Conservation (phyloP, 139 green algal genomes). For the Micractinium sp. region DNA sequence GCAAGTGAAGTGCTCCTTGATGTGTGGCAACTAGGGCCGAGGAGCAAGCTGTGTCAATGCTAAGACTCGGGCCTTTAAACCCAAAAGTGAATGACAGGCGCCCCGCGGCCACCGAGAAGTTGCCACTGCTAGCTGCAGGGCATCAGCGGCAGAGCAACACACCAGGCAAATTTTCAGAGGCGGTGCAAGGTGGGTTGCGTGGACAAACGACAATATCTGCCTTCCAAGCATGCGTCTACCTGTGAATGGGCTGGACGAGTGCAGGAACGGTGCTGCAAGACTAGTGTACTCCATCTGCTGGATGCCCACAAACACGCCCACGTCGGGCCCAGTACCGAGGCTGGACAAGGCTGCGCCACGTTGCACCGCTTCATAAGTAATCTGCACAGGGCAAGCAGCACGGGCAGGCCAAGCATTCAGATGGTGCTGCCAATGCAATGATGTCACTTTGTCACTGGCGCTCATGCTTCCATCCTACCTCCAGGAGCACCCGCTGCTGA, state of each 20-base stretch:
- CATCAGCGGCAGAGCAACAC: background rate
- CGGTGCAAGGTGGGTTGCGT: background rate
- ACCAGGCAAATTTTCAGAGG: no score
- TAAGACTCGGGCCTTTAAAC: constrained; percentile 60
- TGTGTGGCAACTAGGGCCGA: constrained; percentile 61
- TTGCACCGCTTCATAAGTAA: background rate
- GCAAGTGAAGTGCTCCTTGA: constrained; percentile 38
- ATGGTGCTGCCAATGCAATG: background rate
- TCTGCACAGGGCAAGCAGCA: background rate
- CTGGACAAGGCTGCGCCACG: background rate
- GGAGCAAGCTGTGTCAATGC: constrained; percentile 70
- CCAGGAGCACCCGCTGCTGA: constrained; percentile 78
- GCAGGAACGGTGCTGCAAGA: background rate
- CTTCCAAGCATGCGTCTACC: constrained; percentile 16
- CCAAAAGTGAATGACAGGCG: constrained; percentile 68
- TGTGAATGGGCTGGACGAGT: constrained; percentile 30
- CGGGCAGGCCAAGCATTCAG: background rate
- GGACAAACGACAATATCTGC: background rate
- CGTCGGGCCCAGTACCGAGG: background rate
- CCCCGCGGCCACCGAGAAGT: constrained; percentile 51
- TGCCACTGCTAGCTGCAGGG: background rate
- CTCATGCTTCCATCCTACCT: constrained; percentile 5
- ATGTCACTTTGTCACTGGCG: background rate
- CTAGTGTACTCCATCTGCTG: constrained; percentile 62
- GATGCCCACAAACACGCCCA: constrained; percentile 57